Evolutionary conservation across 257 asterid genomes (phyloP), one percentile per base, ranked within the genome.

Genomic region (Ilex aquifolium): DNA sequence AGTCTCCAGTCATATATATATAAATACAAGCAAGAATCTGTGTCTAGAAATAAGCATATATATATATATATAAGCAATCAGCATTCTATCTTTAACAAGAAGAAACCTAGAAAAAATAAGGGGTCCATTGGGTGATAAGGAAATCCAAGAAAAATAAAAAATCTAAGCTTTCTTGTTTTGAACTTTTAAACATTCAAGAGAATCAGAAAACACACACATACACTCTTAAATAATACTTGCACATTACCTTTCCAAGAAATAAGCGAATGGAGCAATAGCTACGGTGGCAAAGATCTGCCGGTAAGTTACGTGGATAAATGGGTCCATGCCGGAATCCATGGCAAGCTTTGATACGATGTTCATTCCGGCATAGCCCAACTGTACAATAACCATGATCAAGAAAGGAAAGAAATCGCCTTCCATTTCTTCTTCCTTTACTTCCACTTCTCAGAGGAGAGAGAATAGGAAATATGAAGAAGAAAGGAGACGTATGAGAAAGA

Each of bases 321-420:
- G 96, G 69, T 86, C 74, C 96, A 91, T 91, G 1, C 98, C 96
- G 2, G 96, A 79, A 78, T 87, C 95, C 95, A 91, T 85, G 0
- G 95, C 98, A 7, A 89, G 80, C 62, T 85, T 91, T 3, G 96
- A 87, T 13, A 91, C 62, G 5, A 91, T 85, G 62, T 86, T 91
- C 95, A 91, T 83, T 0, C 96, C 96, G 11, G 95, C 95, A 53
- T 86, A 88, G 0, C 96, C 95, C 42, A 86, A 11, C 52, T 91
- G 98, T 30, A 91, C 96, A 13, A 78, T 39, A 14, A 79, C 85
- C 98, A 91, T 91, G 50, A 67, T 60, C 77, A 85, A 63, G 62
- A 85, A 72, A 1, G 95, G 79, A 75, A 80, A 44, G 57, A 78
- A 56, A 68, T 72, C 81, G 16, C 74, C 72, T 68, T 42, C 86